These are phyloP conservation scores for Trichoderma citrinoviride DNA, from an alignment of 2,329 filamentous ascomycete genomes.

Conservation along the genomic window DNA sequence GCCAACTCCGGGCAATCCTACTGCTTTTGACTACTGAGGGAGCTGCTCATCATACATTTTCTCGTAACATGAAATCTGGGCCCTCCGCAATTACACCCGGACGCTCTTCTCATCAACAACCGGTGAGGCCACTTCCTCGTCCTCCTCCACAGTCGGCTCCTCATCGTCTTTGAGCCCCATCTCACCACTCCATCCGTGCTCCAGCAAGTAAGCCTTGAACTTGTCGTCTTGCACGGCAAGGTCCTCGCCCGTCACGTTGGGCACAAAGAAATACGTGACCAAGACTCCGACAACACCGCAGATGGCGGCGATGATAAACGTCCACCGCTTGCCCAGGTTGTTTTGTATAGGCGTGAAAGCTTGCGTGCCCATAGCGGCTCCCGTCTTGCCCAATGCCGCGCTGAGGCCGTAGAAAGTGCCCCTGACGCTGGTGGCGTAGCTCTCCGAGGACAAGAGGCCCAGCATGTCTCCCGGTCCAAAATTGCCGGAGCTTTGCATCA, in stretches of 20 bases:
- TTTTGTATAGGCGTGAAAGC: constrained; percentile 48
- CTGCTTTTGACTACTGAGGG: too few relatives aligned
- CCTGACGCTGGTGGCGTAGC: constrained; percentile 51
- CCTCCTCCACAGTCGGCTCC: constrained; percentile 24
- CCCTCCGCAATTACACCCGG: constrained; percentile 14
- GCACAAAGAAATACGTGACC: constrained; percentile 49
- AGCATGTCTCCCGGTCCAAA: constrained; percentile 52
- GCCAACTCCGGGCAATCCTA: too few relatives aligned
- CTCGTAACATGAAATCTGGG: not conserved
- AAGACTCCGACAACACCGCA: constrained; percentile 47
- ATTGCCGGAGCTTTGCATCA: constrained; percentile 50
- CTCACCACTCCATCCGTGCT: constrained; percentile 46
- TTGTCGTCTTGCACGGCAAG: constrained; percentile 42
- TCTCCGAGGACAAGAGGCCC: constrained; percentile 49
- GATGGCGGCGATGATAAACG: constrained; percentile 52
- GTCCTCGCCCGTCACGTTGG: constrained; percentile 46
- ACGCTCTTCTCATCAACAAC: constrained; percentile 24
- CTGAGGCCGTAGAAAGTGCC: constrained; percentile 52
- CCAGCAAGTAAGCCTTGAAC: constrained; percentile 44
- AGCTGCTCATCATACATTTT: too few relatives aligned
- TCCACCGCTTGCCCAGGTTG: constrained; percentile 47
- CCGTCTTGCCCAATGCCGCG: constrained; percentile 50
- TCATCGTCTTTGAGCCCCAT: constrained; percentile 36
- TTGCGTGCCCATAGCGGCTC: constrained; percentile 51
- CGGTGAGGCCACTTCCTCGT: constrained; percentile 8